Evolutionary conservation across 305 asterid species (phyloP), one percentile per base, ranked within the genome.

Genomic region (Fraxinus sp.): DNA sequence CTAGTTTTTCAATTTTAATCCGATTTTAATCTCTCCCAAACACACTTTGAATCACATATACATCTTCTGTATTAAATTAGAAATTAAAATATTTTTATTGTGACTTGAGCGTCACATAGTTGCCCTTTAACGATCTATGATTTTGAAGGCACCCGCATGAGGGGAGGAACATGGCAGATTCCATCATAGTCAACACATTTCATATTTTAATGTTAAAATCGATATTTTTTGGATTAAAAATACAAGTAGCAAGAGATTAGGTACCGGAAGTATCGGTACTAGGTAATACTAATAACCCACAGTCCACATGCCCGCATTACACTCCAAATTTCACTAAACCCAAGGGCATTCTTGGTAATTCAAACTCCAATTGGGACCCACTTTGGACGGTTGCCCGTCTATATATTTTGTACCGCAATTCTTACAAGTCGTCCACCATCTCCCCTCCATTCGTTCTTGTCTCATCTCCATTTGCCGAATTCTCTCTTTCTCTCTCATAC

Each of bases 381-480:
- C n/a, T 10, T 14, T 68, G 74, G 74, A 68, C 74, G 74, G 74
- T 28, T 68, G 18, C 20, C 74, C 74, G 74, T 68, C 74, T 68
- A 24, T 68, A 68, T 68, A 68, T 68, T 11, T 68, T 2, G 7
- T 33, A 26, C 37, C 9, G 74, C 4, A 28, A 68, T 68, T 68
- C 74, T 3, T 28, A 10, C 36, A 13, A 68, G 37, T 68, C 18
- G n/a, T 24, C 37, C 81, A 28, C 81, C 84, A 77, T n/a, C 79
- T 77, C 74, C 62, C 41, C 70, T 80, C 82, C 75, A 80, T 74
- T 70, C 81, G 85, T 55, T n/a, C 26, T 24, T 24, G 28, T 26
- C 28, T 26, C 28, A 26, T 26, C 26, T 24, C 4, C 37, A 26
- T 26, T 26, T 26, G 28, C 28, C 28, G 28, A 26, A 26, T 26